Evolutionary conservation across 306 rosid species (phyloP).

Genomic region (Quercus wislizeni): DNA sequence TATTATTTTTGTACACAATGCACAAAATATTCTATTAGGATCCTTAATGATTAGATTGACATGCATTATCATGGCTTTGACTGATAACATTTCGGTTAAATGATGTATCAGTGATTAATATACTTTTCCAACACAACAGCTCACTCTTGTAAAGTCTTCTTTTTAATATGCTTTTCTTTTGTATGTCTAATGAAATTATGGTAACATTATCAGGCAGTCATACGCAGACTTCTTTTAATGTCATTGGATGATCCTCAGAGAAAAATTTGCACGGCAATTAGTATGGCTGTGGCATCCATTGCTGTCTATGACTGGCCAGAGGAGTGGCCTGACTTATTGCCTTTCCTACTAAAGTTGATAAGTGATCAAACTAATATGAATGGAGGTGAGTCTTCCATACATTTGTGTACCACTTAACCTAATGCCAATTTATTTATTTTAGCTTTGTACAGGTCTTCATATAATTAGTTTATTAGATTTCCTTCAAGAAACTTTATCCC

Average conservation of each 20-base stretch:
- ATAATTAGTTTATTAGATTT: not conserved
- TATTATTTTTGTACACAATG: no score
- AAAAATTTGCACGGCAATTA: conserved; percentile 89
- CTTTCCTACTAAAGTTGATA: conserved; percentile 69
- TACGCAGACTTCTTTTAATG: conserved; percentile 63
- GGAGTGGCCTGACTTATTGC: conserved; percentile 88
- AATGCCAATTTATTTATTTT: not conserved
- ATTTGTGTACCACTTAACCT: not conserved
- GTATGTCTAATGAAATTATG: conserved; percentile 21
- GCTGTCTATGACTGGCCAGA: conserved; percentile 95
- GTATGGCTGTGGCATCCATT: conserved; percentile 94
- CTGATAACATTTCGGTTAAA: no score
- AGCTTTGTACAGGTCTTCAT: not conserved
- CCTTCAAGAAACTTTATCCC: not conserved
- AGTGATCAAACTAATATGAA: conserved; percentile 59
- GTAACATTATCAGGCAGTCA: conserved; percentile 50
- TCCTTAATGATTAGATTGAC: no score
- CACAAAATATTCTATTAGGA: no score
- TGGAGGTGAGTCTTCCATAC: conserved; percentile 57
- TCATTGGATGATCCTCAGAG: conserved; percentile 84
- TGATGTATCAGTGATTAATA: no score
- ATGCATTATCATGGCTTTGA: no score
- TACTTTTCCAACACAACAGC: not conserved
- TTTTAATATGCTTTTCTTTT: not conserved
- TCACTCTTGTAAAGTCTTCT: not conserved